Base-by-base conservation (phyloP, 2,329 filamentous ascomycete genomes). In the Hymenoscyphus scutula region DNA sequence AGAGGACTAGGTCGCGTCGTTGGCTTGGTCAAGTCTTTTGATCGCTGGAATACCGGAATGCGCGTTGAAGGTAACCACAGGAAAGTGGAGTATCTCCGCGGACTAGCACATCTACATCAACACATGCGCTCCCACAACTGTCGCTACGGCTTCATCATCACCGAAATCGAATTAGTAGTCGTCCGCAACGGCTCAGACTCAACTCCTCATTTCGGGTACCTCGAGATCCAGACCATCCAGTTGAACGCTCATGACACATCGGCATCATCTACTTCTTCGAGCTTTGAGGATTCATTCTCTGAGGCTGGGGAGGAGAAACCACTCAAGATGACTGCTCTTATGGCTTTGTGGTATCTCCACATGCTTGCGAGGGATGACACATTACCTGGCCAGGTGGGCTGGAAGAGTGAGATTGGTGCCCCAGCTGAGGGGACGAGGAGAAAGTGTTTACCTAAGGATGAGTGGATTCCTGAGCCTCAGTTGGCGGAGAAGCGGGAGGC, bases 11-110 rank as follows among this genome's bases (percentile, higher is more conserved):
- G 89, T 27, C 86, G 90, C 34, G 84, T 92, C 13, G 88, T 94
- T 56, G 91, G 94, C 6, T 83, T 97, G n/a, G 90, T 96, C 70
- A 94, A 94, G 77, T 89, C 87, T 74, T 97, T 94, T 74, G 90
- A 96, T 76, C 89, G 91, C 71, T 97, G 96, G 90, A 97, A 97
- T 81, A 95, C 92, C 0, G 91, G 90, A 66, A 96, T 97, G 91
- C 90, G 92, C 64, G 86, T 88, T 64, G 91, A 96, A 75, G 87
- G 88, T 53, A 91, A 93, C 67, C 85, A 92, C 76, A 90, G 92
- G 77, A 89, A 90, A 63, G 91, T 97, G 62, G 88, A 94, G 77
- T 97, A 97, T 79, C 88, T 97, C 23, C 88, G 90, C 58, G 91
- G 91, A 1, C 85, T 98, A 5, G 84, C 92, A 0, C 91, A 96